phyloP scores from a whole-genome alignment of 73 alveolate genomes.

The Tetrahymena elliotti region DNA sequence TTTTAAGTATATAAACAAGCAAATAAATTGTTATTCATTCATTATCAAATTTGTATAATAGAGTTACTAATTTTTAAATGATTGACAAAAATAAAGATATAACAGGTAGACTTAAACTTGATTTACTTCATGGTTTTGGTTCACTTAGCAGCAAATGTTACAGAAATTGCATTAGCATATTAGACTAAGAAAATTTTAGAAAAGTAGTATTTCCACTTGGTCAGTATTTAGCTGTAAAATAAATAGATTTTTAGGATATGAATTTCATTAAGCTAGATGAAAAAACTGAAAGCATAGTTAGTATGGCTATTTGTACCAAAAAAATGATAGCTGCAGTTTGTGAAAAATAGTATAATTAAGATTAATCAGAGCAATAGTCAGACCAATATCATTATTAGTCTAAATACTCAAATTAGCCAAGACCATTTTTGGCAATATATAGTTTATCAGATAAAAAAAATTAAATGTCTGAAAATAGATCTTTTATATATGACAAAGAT shows the following conservation, averaged over 20 bases:
- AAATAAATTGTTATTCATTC: background rate
- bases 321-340: constrained; percentile 36
- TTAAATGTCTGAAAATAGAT: constrained; percentile 20
- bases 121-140: constrained; percentile 27
- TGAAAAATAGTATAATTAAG: constrained; percentile 6
- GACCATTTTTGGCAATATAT: constrained; percentile 24
- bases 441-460: constrained; percentile 9
- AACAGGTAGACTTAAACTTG: constrained; percentile 28
- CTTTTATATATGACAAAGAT: constrained; percentile 15
- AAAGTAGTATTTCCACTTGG: constrained; percentile 38
- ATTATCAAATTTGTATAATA: background rate
- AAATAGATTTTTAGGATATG: constrained; percentile 26
- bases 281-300: constrained; percentile 11
- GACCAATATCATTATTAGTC: background rate
- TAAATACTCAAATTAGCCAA: constrained; percentile 10
- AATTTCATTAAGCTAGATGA: constrained; percentile 21
- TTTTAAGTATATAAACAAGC: background rate
- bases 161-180: constrained; percentile 19
- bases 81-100: constrained; percentile 14
- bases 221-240: constrained; percentile 27
- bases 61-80: background rate
- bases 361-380: background rate
- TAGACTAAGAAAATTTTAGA: constrained; percentile 15
- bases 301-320: constrained; percentile 35
- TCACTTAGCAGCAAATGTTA: constrained; percentile 7